Conservation (phyloP, 768 basidiomycete species). For the Psilocybe cubensis region DNA sequence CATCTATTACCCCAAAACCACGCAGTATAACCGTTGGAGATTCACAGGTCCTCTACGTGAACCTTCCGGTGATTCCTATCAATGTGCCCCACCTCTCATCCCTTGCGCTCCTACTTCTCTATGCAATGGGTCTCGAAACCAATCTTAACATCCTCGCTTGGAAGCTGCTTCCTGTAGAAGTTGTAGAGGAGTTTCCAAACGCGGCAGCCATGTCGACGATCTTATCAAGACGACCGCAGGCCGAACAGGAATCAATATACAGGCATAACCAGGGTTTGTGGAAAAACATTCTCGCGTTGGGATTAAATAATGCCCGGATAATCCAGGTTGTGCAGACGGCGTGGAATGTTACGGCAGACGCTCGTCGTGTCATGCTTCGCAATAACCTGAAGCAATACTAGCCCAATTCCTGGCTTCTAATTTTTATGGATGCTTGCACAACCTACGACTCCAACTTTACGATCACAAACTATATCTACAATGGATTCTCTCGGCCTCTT, state of each 20-base stretch:
- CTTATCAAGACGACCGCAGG: conserved; percentile 44
- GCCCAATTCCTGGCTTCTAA: too few species aligned
- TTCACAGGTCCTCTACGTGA: conserved; percentile 39
- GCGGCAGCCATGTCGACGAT: conserved; percentile 57
- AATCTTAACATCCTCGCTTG: conserved; percentile 49
- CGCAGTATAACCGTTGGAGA: conserved; percentile 14
- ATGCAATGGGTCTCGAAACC: conserved; percentile 56
- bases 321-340: conserved; percentile 56
- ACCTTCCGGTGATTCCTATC: conserved; percentile 54
- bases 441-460: too few species aligned
- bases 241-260: conserved; percentile 37
- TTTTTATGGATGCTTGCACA: too few species aligned
- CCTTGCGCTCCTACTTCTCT: conserved; percentile 60
- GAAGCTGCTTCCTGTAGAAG: conserved; percentile 53
- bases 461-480: too few species aligned
- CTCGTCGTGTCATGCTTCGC: conserved; percentile 41
- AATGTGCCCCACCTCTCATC: conserved; percentile 57
- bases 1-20: conserved; percentile 35
- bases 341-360: conserved; percentile 80
- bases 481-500: too few species aligned
- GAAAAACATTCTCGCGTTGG: conserved; percentile 64
- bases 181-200: conserved; percentile 66
- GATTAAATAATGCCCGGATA: conserved; percentile 46
- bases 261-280: conserved; percentile 61
- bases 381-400: too few species aligned